phyloP scores from a whole-genome alignment of 768 basidiomycete genomes.

The Pisolithus marmoratus region DNA sequence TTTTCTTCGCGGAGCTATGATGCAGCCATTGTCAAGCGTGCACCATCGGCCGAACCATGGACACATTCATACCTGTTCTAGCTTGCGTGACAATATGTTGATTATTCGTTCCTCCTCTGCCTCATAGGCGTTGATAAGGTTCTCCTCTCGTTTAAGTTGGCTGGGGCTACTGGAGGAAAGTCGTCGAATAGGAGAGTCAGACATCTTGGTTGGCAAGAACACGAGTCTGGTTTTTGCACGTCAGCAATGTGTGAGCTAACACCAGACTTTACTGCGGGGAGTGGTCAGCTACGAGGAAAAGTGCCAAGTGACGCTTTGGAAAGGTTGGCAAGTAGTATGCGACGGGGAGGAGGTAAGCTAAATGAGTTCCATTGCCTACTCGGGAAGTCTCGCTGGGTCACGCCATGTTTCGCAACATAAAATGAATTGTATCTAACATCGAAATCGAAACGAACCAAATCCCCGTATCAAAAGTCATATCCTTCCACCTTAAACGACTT shows the following conservation, averaged over 20 bases:
- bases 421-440: neutral
- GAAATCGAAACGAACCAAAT: neutral
- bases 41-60: neutral
- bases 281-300: neutral
- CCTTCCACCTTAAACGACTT: slow-evolving; percentile 85
- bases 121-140: slow-evolving; percentile 82
- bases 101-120: slow-evolving; percentile 89
- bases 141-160: slow-evolving; percentile 51
- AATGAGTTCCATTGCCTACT: neutral
- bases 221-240: neutral
- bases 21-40: neutral
- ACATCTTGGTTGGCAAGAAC: slow-evolving; percentile 12
- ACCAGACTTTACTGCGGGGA: neutral
- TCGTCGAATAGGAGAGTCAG: slow-evolving; percentile 48
- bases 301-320: neutral
- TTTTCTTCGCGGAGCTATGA: slow-evolving; percentile 76
- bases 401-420: neutral
- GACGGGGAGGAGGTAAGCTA: neutral
- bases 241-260: neutral
- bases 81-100: slow-evolving; percentile 74
- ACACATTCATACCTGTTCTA: slow-evolving; percentile 58
- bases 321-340: neutral
- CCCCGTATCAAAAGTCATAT: slow-evolving; percentile 56
- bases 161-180: slow-evolving; percentile 52
- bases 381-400: slow-evolving; percentile 1